Evolutionary conservation across 2,329 filamentous ascomycete species (phyloP).

Genomic region (Neurospora sp.): DNA sequence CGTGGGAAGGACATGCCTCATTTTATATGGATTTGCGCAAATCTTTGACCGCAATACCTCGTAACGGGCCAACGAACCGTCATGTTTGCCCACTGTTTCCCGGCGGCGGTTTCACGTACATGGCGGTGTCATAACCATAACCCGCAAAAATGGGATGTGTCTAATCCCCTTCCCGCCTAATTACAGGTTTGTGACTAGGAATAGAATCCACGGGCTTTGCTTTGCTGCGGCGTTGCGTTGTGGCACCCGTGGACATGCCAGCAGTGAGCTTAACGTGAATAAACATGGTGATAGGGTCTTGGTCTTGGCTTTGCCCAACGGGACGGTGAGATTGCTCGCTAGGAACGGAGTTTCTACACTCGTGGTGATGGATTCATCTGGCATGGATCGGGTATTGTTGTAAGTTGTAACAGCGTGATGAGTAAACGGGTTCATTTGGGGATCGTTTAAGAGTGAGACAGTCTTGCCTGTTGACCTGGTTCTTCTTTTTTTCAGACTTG

Average conservation of each 20-base stretch:
- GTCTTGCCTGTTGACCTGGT: background rate
- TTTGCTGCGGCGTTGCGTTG: background rate
- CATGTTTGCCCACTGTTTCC: background rate
- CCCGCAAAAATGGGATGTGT: background rate
- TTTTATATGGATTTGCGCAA: background rate
- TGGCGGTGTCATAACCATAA: background rate
- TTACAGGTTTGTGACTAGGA: background rate
- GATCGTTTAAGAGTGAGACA: too few relatives aligned
- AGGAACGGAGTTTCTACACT: background rate
- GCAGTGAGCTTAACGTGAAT: background rate
- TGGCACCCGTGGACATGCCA: background rate
- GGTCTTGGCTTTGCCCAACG: background rate
- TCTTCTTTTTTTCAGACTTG: background rate
- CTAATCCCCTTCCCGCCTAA: background rate
- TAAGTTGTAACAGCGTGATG: too few relatives aligned
- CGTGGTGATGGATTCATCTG: background rate
- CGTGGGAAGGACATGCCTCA: background rate
- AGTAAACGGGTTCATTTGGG: too few relatives aligned
- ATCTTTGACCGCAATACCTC: background rate
- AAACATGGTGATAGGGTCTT: background rate
- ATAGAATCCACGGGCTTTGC: background rate
- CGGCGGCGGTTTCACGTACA: background rate
- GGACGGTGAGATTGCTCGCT: background rate
- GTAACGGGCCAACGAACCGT: background rate
- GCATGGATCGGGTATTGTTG: background rate